Evolutionary conservation across 2,329 filamentous ascomycete genomes (phyloP).

Genomic region (Scedosporium apiospermum): DNA sequence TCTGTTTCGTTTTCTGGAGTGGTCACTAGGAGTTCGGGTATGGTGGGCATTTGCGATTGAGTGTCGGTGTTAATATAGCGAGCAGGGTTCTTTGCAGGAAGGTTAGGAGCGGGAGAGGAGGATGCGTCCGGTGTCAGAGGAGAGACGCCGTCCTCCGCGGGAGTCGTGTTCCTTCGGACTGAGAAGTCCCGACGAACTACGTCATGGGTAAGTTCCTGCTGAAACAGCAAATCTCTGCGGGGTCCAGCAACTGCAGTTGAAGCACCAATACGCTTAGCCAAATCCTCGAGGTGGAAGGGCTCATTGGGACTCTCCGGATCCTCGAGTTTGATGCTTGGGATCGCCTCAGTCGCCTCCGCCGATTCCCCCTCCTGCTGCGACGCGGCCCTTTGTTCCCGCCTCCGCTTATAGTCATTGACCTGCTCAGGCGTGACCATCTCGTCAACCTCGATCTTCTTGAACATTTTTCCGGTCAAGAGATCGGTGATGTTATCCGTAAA

Average conservation of each 20-base stretch:
- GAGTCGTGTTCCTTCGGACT: constrained; percentile 9
- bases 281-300: constrained; percentile 39
- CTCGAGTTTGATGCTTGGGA: not conserved
- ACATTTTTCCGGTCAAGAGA: constrained; percentile 43
- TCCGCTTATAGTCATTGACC: constrained; percentile 35
- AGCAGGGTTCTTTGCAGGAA: constrained; percentile 7
- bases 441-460: constrained; percentile 46
- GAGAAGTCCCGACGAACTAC: constrained; percentile 17
- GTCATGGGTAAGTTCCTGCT: not conserved
- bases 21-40: constrained; percentile 27
- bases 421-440: constrained; percentile 48
- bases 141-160: not conserved
- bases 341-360: not conserved
- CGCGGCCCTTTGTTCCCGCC: constrained; percentile 17
- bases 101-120: constrained; percentile 4
- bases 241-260: constrained; percentile 16
- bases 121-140: not conserved
- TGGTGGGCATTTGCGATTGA: constrained; percentile 25
- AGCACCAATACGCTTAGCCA: constrained; percentile 31
- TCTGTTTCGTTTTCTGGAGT: constrained; percentile 10
- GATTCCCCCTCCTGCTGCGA: not conserved
- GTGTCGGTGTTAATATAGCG: not conserved
- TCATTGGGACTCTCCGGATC: constrained; percentile 27
- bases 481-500: constrained; percentile 49
- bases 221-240: not conserved